These are phyloP conservation scores for Alternaria brassicae DNA, from an alignment of 2,329 filamentous ascomycete species.

Conservation along the genomic window DNA sequence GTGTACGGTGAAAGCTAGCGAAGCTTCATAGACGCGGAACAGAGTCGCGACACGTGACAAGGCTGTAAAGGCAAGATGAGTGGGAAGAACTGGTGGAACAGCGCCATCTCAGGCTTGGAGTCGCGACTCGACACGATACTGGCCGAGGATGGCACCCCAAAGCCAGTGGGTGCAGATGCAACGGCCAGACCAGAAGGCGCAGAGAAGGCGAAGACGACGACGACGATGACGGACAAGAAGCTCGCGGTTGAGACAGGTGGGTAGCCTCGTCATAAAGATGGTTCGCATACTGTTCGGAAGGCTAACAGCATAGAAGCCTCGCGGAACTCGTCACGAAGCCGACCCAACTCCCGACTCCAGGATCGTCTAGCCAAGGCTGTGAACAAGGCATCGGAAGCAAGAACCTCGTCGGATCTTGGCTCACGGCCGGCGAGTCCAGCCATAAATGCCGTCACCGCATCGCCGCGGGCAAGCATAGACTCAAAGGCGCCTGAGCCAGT, in stretches of 20 bases:
- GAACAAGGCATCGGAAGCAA: conserved; percentile 67
- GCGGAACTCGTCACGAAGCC: conserved; percentile 69
- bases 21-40: conserved; percentile 12
- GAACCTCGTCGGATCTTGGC: conserved; percentile 58
- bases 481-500: conserved; percentile 46
- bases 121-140: conserved; percentile 91
- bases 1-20: conserved; percentile 39
- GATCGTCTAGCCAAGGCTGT: conserved; percentile 89
- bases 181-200: conserved; percentile 42
- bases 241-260: conserved; percentile 45
- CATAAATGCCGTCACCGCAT: conserved; percentile 35
- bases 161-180: conserved; percentile 50
- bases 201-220: conserved; percentile 30
- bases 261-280: conserved; percentile 8
- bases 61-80: conserved; percentile 32
- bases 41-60: neutral
- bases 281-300: neutral
- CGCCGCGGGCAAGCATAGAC: conserved; percentile 56
- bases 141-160: conserved; percentile 71
- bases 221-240: conserved; percentile 34
- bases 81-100: conserved; percentile 57
- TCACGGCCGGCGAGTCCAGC: conserved; percentile 63
- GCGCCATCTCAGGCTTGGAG: conserved; percentile 92
- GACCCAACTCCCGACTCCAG: conserved; percentile 82
- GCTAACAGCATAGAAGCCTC: conserved; percentile 58